These are phyloP conservation scores for Physcomitrellopsis africana DNA, from an alignment of 225 moss, liverwort and hornwort species.

Conservation along the genomic window DNA sequence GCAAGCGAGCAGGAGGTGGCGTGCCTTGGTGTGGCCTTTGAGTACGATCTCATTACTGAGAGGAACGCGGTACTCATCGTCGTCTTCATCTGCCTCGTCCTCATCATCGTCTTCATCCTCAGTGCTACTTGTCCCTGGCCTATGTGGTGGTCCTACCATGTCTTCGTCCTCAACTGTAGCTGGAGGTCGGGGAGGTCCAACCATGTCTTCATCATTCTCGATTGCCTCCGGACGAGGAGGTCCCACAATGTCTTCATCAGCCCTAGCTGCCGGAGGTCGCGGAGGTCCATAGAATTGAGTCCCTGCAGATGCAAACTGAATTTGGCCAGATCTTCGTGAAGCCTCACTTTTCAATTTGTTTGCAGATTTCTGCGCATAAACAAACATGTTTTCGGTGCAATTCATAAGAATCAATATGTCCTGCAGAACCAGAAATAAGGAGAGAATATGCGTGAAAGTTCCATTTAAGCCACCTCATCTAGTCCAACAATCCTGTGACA, in stretches of 20 bases:
- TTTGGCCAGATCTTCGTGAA: slow-evolving; percentile 31
- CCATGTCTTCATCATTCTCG: slow-evolving; percentile 42
- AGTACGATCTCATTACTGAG: slow-evolving; percentile 89
- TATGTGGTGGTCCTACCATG: slow-evolving; percentile 53
- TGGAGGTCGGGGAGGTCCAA: slow-evolving; percentile 60
- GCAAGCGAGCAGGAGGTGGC: slow-evolving; percentile 46
- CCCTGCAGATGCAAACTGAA: slow-evolving; percentile 34
- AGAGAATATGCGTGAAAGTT: not conserved
- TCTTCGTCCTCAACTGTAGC: slow-evolving; percentile 44
- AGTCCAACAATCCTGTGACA: not conserved
- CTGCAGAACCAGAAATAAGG: not conserved
- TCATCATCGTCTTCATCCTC: slow-evolving; percentile 71
- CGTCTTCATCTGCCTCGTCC: slow-evolving; percentile 59
- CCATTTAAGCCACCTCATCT: not conserved
- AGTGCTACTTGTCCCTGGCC: slow-evolving; percentile 51
- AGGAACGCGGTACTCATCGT: slow-evolving; percentile 75
- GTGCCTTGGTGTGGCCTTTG: slow-evolving; percentile 91
- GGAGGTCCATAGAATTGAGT: slow-evolving; percentile 26
- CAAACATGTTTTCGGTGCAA: not conserved
- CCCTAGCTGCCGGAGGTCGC: slow-evolving; percentile 2
- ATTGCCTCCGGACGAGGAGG: slow-evolving; percentile 35
- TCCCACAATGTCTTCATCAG: slow-evolving; percentile 33
- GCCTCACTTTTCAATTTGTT: slow-evolving; percentile 27
- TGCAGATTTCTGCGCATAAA: slow-evolving; percentile 28
- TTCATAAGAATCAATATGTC: not conserved